Evolutionary conservation across 257 asterid species (phyloP).

Genomic region (Nemophila menziesii): DNA sequence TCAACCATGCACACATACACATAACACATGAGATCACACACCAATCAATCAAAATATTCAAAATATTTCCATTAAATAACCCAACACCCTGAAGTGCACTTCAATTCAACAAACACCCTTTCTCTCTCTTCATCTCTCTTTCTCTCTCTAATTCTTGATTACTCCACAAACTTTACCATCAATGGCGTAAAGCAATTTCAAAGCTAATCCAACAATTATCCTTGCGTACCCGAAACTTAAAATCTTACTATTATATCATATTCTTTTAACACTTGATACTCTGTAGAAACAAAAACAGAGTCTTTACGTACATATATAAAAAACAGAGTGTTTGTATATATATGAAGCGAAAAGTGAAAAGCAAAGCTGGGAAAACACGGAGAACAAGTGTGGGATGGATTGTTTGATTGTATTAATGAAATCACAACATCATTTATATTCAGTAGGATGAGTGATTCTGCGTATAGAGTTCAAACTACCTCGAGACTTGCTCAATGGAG

Average conservation of each 20-base stretch:
- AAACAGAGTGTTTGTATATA: neutral
- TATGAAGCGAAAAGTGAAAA: slow-evolving; percentile 13
- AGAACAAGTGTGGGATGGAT: slow-evolving; percentile 59
- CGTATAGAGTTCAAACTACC: slow-evolving; percentile 82
- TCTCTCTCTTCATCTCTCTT: neutral
- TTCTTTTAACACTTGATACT: too few species aligned
- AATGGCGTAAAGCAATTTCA: slow-evolving; percentile 53
- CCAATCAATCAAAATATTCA: slow-evolving; percentile 4
- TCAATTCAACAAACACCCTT: slow-evolving; percentile 26
- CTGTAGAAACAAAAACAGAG: slow-evolving; percentile 1
- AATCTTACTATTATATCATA: too few species aligned
- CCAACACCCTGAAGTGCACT: slow-evolving; percentile 31
- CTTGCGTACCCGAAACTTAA: slow-evolving; percentile 55
- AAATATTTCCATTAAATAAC: slow-evolving; percentile 14
- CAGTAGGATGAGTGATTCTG: slow-evolving; percentile 80
- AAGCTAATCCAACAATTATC: slow-evolving; percentile 9
- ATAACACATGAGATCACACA: neutral
- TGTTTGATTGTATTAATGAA: slow-evolving; percentile 84
- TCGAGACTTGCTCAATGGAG: slow-evolving; percentile 97
- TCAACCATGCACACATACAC: slow-evolving; percentile 12
- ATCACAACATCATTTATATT: slow-evolving; percentile 62
- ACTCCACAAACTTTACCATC: slow-evolving; percentile 23
- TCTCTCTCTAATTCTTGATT: slow-evolving; percentile 7
- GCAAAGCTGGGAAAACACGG: slow-evolving; percentile 95
- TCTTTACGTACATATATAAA: neutral